These are phyloP conservation scores for Cyberlindnera mississippiensis DNA, from an alignment of 805 yeast species.

Conservation along the genomic window DNA sequence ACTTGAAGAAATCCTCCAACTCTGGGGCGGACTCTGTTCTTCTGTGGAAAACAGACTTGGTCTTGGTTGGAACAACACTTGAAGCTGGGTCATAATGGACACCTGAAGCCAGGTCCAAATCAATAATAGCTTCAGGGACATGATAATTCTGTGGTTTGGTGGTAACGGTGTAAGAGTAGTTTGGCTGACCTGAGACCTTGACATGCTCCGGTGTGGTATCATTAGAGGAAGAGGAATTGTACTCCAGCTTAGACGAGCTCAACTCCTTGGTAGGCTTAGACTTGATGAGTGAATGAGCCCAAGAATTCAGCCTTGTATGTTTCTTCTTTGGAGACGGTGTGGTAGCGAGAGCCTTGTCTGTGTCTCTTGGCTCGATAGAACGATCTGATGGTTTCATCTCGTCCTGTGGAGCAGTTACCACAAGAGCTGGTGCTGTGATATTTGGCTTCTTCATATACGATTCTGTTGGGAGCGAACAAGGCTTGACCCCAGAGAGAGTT, in stretches of 20 bases:
- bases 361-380: slow-evolving; percentile 1
- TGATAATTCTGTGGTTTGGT: slow-evolving; percentile 25
- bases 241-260: slow-evolving; percentile 2
- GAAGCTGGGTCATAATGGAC: slow-evolving; percentile 29
- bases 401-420: slow-evolving; percentile 15
- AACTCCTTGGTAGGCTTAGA: slow-evolving; percentile 8
- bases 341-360: slow-evolving; percentile 5
- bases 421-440: slow-evolving; percentile 9
- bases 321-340: slow-evolving; percentile 25
- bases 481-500: slow-evolving; percentile 10
- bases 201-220: slow-evolving; percentile 27
- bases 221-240: slow-evolving; percentile 19
- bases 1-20: slow-evolving; percentile 32
- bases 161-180: slow-evolving; percentile 10
- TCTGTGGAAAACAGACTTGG: slow-evolving; percentile 37
- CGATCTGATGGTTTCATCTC: slow-evolving; percentile 2
- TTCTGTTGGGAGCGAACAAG: slow-evolving; percentile 10
- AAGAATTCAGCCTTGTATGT: slow-evolving; percentile 36
- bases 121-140: slow-evolving; percentile 53
- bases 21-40: slow-evolving; percentile 58
- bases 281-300: slow-evolving; percentile 34
- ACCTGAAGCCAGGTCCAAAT: slow-evolving; percentile 49
- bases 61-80: slow-evolving; percentile 23
- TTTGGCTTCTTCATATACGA: slow-evolving; percentile 6
- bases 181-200: slow-evolving; percentile 7